These are phyloP conservation scores for Anthostomella pinea DNA, from an alignment of 2,329 filamentous ascomycete genomes.

Conservation along the genomic window DNA sequence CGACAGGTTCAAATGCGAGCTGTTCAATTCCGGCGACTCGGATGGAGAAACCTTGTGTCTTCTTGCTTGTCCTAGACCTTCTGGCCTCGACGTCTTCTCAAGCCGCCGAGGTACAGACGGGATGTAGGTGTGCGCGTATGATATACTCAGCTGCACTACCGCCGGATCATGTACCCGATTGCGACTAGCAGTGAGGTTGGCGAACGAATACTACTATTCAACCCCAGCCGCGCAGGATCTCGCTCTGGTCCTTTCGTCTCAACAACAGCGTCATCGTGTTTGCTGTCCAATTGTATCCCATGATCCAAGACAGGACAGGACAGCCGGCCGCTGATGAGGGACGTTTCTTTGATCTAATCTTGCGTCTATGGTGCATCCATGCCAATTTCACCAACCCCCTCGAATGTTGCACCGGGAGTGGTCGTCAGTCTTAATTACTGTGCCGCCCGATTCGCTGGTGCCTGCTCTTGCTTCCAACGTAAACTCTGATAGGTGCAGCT, in stretches of 20 bases:
- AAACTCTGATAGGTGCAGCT: conserved; percentile 15
- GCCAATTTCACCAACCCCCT: conserved; percentile 16
- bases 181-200: conserved; percentile 1
- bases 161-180: conserved; percentile 1
- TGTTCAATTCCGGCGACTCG: too few species aligned
- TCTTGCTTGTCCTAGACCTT: too few species aligned
- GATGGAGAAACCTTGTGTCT: too few species aligned
- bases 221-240: conserved; percentile 7
- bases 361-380: conserved; percentile 13
- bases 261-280: conserved; percentile 7
- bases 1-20: too few species aligned
- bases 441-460: conserved; percentile 15
- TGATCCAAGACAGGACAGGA: too few species aligned
- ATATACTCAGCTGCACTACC: too few species aligned
- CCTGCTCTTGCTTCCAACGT: conserved; percentile 11
- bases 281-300: conserved; percentile 2
- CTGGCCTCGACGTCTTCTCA: too few species aligned
- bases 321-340: conserved; percentile 12
- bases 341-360: conserved; percentile 15
- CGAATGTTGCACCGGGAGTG: conserved; percentile 19
- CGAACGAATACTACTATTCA: conserved; percentile 2
- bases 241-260: background rate
- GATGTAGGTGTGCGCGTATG: too few species aligned
- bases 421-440: conserved; percentile 11
- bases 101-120: conserved; percentile 1